phyloP scores from a whole-genome alignment of 1,284 basidiomycete genomes.

The Ustilago xerochloae region DNA sequence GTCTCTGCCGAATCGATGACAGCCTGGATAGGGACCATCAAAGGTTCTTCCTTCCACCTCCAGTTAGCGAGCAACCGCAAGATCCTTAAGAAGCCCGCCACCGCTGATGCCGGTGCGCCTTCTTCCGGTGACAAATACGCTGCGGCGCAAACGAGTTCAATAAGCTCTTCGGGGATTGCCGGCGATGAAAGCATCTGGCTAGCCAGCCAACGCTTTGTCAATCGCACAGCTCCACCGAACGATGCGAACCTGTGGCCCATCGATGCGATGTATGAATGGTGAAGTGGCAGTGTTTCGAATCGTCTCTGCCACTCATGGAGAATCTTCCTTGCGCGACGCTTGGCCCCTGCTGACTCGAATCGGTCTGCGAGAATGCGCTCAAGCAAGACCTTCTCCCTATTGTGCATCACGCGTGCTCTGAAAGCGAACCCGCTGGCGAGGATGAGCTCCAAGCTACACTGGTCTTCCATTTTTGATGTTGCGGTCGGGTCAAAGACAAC shows the following conservation, averaged over 20 bases:
- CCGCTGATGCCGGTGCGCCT: conserved; percentile 70
- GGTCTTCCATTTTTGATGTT: conserved; percentile 74
- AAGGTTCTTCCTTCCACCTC: conserved; percentile 76
- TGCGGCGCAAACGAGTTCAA: conserved; percentile 84
- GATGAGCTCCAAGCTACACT: conserved; percentile 80
- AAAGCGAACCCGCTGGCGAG: conserved; percentile 89
- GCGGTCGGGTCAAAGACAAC: conserved; percentile 71
- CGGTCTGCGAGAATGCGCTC: conserved; percentile 74
- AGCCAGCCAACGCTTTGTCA: conserved; percentile 92
- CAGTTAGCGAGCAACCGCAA: conserved; percentile 80
- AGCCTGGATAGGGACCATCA: conserved; percentile 71
- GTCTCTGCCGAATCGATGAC: conserved; percentile 61
- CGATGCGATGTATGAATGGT: conserved; percentile 84
- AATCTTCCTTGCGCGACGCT: conserved; percentile 75
- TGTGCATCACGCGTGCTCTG: conserved; percentile 83
- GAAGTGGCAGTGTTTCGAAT: conserved; percentile 82
- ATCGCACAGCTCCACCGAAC: conserved; percentile 83
- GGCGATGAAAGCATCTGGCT: conserved; percentile 83
- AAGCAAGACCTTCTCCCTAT: conserved; percentile 83
- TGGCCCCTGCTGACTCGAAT: conserved; percentile 63
- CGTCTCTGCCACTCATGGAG: conserved; percentile 76
- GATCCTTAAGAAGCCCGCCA: conserved; percentile 81
- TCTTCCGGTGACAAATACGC: conserved; percentile 70
- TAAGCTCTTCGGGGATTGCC: conserved; percentile 79
- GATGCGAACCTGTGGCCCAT: conserved; percentile 83